Evolutionary conservation across 2,329 filamentous ascomycete species (phyloP), one percentile per base, ranked within the genome.

Genomic region (Lachnellula cervina): DNA sequence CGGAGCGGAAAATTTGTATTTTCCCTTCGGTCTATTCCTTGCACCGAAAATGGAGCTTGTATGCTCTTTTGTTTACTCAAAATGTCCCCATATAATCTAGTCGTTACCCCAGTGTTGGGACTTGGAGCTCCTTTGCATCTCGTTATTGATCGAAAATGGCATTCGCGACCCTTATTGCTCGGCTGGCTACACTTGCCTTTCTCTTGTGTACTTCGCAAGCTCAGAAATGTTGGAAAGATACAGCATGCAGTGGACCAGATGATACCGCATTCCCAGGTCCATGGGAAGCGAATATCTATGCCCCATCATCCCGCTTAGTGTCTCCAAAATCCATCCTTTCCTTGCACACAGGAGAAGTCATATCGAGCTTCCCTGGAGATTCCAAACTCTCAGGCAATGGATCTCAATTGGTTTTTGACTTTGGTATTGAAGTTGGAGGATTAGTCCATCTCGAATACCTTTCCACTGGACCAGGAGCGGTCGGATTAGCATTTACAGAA

Each of bases 251-350:
- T 32, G 76, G 77, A 3, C 76, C 80, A 3, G 65, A 66, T 8
- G 68, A 76, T 9, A 66, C 77, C 3, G 75, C 80, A 0, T 86
- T 84, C 56, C 73, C 76, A 2, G 82, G 82, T 0, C 68, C 71
- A n/a, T 86, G 83, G 82, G 77, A 85, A 37, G 67, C 72, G 0
- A 79, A 81, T 58, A 84, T 81, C 49, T 83, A 77, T 60, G 77
- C 82, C 1, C 81, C 82, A 2, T 58, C 71, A 2, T 78, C 80
- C 2, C 73, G 83, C 34, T 77, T 68, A 8, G 73, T 83, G 3
- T 64, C 68, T 6, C 82, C 82, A 1, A 44, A 73, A 68, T 17
- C 70, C 77, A 34, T 73, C 79, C 6, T 74, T 70, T n/a, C 64
- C 71, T 1, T 63, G 59, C 2, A 71, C 64, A 53, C 71, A 63